A percentile compares a stretch with the other conserved stretches of the same genome.
Evolutionary conservation across 2,329 filamentous ascomycete genomes (phyloP).

Genomic region (Phaeosphaeriaceae sp.): DNA sequence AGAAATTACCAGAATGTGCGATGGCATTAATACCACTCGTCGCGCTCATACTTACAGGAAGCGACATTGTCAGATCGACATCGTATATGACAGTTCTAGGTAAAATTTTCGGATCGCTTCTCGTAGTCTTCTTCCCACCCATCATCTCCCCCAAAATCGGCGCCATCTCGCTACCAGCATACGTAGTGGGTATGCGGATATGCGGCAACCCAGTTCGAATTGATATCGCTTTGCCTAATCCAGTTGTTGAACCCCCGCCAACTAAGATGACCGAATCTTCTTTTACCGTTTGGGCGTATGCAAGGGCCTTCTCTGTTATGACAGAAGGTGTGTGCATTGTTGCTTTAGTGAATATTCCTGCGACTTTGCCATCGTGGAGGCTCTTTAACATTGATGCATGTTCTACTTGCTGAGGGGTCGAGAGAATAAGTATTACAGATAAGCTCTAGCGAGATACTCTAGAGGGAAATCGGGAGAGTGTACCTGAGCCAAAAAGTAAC

Average conservation of each 20-base stretch:
- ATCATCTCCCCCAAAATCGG: slow-evolving; percentile 68
- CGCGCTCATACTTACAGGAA: slow-evolving; percentile 60
- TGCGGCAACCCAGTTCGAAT: slow-evolving; percentile 42
- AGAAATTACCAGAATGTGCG: too few species aligned
- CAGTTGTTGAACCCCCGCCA: slow-evolving; percentile 68
- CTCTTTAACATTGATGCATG: neutral
- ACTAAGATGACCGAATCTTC: slow-evolving; percentile 66
- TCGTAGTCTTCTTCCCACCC: slow-evolving; percentile 64
- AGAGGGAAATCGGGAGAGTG: too few species aligned
- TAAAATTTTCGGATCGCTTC: slow-evolving; percentile 64
- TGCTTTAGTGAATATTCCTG: slow-evolving; percentile 60
- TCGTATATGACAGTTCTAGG: slow-evolving; percentile 69
- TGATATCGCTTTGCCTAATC: slow-evolving; percentile 54
- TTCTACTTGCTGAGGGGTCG: slow-evolving; percentile 31
- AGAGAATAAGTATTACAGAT: slow-evolving; percentile 34
- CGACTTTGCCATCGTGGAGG: neutral
- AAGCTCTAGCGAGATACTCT: too few species aligned
- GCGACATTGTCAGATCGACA: slow-evolving; percentile 66
- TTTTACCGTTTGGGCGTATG: slow-evolving; percentile 51
- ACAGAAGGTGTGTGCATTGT: slow-evolving; percentile 68
- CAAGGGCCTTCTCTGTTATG: slow-evolving; percentile 64
- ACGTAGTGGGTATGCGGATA: slow-evolving; percentile 46
- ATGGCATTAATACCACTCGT: slow-evolving; percentile 70
- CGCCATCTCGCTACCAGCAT: slow-evolving; percentile 62
- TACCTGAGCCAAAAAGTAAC: too few species aligned